Percentiles rank a stretch among this genome's conserved stretches.
These are phyloP conservation scores for Aspergillus sclerotioniger DNA, from an alignment of 495 filamentous ascomycete species.

Conservation along the genomic window DNA sequence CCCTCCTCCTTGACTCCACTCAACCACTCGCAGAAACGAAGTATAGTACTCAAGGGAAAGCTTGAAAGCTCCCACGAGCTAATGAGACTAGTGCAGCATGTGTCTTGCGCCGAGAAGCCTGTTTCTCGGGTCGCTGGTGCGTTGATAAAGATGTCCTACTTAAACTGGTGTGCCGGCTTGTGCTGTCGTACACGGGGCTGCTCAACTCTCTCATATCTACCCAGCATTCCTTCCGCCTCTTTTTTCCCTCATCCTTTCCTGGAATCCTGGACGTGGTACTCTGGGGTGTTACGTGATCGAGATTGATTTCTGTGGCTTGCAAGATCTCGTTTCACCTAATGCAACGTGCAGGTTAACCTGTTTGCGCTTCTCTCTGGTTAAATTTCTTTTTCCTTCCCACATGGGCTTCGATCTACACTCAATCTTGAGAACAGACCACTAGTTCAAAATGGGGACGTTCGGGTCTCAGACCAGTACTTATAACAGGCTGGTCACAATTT, in stretches of 20 bases:
- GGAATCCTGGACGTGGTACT: background rate
- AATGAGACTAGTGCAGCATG: too few relatives aligned
- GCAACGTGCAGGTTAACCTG: background rate
- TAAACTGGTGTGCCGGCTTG: background rate
- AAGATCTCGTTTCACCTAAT: background rate
- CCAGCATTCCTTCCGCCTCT: background rate
- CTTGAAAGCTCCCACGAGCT: too few relatives aligned
- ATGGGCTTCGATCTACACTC: background rate
- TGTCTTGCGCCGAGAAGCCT: too few relatives aligned
- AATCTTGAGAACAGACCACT: background rate
- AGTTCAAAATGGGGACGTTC: conserved; percentile 21
- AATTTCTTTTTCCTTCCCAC: conserved; percentile 1
- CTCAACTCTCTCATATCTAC: background rate
- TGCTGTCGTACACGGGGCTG: background rate
- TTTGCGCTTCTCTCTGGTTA: background rate
- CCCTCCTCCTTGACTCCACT: too few relatives aligned
- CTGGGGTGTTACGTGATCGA: background rate
- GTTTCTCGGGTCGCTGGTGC: too few relatives aligned
- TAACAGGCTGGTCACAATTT: conserved; percentile 34
- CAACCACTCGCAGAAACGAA: too few relatives aligned
- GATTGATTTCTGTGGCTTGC: background rate
- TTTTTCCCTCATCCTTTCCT: background rate
- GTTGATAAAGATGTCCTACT: background rate
- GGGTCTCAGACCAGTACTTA: conserved; percentile 36
- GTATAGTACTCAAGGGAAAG: too few relatives aligned